Base-by-base conservation (phyloP, 2,329 filamentous ascomycete genomes). In the Fusarium pininemorale region DNA sequence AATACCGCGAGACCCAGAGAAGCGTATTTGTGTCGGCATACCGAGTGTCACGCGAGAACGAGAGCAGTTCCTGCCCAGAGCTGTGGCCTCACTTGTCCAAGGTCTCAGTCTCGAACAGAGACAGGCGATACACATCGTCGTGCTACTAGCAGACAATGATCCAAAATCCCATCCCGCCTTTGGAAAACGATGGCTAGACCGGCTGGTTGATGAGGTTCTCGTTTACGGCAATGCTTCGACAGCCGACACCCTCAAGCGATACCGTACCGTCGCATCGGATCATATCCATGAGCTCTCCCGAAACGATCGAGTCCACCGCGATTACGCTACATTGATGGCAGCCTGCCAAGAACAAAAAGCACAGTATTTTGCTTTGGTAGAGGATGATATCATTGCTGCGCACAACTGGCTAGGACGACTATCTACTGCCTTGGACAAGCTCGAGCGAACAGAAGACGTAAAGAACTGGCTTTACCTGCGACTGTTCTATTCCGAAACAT, bases 401-500 rank as follows among this genome's bases (percentile, higher is more conserved):
- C 65, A 75, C 24, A 75, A 80, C 28, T 82, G 81, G 81, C 73
- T 80, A 30, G n/a, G 63, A 12, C 69, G 77, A 18, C 44, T 80
- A 18, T 54, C 63, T 7, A n/a, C 28, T 6, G 56, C 24, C 0
- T 14, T 69, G 14, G 59, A 38, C 5, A 77, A 73, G 6, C 67
- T 81, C 18, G 65, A 73, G 16, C 45, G 71, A 16, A 73, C 77
- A 9, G 79, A 80, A 53, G 57, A 69, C 2, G 42, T 47, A 26
- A 61, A 28, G 45, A 67, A 54, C 12, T 81, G 80, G 80, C 61
- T 81, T 16, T 82, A 82, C 53, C 74, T 82, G 13, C 74, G 81
- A 22, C 73, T 82, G 2, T 83, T 82, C 54, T 83, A 82, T 51
- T 80, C 81, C 1, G 81, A 82, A 50, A 77, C 75, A 4, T 80